These are phyloP conservation scores for Beverwykella pulmonaria DNA, from an alignment of 495 filamentous ascomycete genomes.

Conservation along the genomic window DNA sequence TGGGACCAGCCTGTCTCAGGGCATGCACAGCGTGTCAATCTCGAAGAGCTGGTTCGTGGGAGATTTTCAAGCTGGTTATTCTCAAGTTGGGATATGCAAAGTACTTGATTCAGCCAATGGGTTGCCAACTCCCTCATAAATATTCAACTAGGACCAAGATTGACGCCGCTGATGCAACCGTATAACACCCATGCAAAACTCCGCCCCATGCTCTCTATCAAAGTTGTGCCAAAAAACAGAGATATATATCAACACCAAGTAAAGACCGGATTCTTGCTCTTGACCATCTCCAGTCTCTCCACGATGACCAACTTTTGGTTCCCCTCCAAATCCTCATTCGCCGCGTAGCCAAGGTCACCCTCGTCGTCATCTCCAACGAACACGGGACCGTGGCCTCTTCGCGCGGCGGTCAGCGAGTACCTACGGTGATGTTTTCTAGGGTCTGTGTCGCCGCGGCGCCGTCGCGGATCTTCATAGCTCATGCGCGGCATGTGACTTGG, in stretches of 20 bases:
- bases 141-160: not conserved
- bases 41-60: too few species aligned
- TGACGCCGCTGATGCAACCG: constrained; percentile 18
- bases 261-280: constrained; percentile 93
- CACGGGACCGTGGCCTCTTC: constrained; percentile 20
- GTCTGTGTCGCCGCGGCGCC: constrained; percentile 19
- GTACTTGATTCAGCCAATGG: too few species aligned
- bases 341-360: constrained; percentile 91
- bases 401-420: constrained; percentile 37
- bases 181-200: constrained; percentile 19
- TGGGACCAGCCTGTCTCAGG: too few species aligned
- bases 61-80: too few species aligned
- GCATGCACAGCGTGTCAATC: too few species aligned
- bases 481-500: constrained; percentile 27
- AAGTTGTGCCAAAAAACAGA: not conserved
- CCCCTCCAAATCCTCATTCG: constrained; percentile 89
- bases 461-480: constrained; percentile 50
- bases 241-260: constrained; percentile 77
- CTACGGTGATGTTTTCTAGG: constrained; percentile 33
- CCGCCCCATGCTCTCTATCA: constrained; percentile 13
- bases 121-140: not conserved
- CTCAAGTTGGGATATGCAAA: too few species aligned
- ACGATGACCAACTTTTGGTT: constrained; percentile 92
- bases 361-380: constrained; percentile 72
- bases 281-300: constrained; percentile 91